Evolutionary conservation across 2,329 filamentous ascomycete genomes (phyloP), one percentile per base, ranked within the genome.

Genomic region (Aspergillus sp.): DNA sequence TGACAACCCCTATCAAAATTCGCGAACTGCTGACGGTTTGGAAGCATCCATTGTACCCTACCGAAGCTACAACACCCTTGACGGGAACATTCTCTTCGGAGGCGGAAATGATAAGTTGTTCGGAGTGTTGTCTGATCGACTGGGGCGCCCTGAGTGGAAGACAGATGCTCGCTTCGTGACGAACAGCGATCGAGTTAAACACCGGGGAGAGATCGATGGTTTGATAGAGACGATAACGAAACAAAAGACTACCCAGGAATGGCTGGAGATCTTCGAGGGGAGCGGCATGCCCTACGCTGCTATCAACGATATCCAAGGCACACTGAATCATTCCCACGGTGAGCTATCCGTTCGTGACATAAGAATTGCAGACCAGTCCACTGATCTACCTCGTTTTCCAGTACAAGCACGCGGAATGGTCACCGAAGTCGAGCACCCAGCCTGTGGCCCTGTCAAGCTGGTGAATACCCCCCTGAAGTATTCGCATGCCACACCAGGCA

Each of bases 391-490:
- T 26, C 33, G 3, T 43, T 4, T 47, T 39, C 51, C 50, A 82
- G 80, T 81, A 0, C 69, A 73, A 46, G 90, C 90, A 26, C 79
- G 93, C 48, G 79, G 83, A 49, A 98, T 98, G 93, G 85, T 98
- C 1, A 80, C 87, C 9, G 85, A 95, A 62, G 74, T 96, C 40
- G 80, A 95, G 0, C 93, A 98, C 62, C 80, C 80, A 4, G 74
- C 76, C 5, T 97, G 91, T 64, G 93, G 93, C 0, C 79, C 83
- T 0, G 84, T 98, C 52, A 90, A 89, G 68, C 73, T 98, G 61
- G 85, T 98, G 45, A 96, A 94, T 60, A 94, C 89, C 0, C 93
- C 93, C 0, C 83, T 98, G 49, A 98, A 98, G 66, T 94, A 89
- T 66, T 95, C 89, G 4, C 82, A 90, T 55, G 86, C 85, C 28